A percentile compares a stretch with the other conserved stretches of the same genome.
phyloP scores from a whole-genome alignment of 1,284 basidiomycete species.

The Fomitopsis palustris region DNA sequence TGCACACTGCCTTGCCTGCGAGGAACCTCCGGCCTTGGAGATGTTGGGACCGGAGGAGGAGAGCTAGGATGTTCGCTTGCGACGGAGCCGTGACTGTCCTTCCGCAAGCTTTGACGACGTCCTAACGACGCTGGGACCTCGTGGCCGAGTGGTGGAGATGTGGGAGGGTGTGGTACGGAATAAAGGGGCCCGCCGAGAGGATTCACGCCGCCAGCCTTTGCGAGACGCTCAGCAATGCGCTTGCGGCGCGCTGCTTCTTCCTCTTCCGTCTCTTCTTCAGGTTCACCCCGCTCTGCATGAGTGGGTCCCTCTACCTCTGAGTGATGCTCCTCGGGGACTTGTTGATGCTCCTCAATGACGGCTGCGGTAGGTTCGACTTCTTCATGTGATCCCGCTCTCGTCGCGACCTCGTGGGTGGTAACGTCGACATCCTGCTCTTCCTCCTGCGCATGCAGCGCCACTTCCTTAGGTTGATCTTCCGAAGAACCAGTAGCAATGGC shows the following conservation, averaged over 20 bases:
- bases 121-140: neutral
- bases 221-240: slow-evolving; percentile 58
- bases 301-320: neutral
- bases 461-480: neutral
- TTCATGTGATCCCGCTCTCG: neutral
- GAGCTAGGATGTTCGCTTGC: slow-evolving; percentile 1
- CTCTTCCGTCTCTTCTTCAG: slow-evolving; percentile 39
- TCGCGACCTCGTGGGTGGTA: slow-evolving; percentile 1
- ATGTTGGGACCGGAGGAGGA: slow-evolving; percentile 10
- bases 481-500: neutral
- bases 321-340: no score
- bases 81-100: slow-evolving; percentile 7
- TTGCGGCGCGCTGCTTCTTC: slow-evolving; percentile 50
- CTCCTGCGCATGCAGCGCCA: neutral
- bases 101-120: slow-evolving; percentile 12
- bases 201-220: slow-evolving; percentile 66
- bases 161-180: slow-evolving; percentile 3
- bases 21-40: slow-evolving; percentile 14
- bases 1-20: slow-evolving; percentile 27
- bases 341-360: neutral
- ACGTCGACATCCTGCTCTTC: slow-evolving; percentile 3
- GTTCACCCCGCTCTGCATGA: neutral
- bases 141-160: neutral
- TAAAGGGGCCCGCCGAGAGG: slow-evolving; percentile 46
- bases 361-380: neutral